Evolutionary conservation across 1,139 yeast genomes (phyloP).

Genomic region (Schwanniomyces etchellsii): DNA sequence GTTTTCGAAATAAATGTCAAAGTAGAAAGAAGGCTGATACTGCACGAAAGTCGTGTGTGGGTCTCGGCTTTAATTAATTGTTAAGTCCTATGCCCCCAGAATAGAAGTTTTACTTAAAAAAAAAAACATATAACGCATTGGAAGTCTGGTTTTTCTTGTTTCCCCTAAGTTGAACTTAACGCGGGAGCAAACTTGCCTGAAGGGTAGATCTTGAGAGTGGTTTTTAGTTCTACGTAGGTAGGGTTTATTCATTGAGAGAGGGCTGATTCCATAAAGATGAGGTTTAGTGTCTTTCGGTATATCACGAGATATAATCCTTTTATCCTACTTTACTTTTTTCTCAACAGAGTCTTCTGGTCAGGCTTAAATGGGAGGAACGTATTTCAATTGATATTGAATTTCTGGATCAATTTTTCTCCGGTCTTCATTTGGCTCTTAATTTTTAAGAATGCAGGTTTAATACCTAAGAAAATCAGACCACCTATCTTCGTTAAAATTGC

Average conservation of each 20-base stretch:
- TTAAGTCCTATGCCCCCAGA: too few relatives aligned
- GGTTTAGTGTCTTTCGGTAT: background rate
- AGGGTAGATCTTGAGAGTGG: background rate
- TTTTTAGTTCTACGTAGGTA: background rate
- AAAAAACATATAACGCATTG: too few relatives aligned
- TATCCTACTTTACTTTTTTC: background rate
- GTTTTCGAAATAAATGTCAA: too few relatives aligned
- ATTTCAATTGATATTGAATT: constrained; percentile 33
- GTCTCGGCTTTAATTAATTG: too few relatives aligned
- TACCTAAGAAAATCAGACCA: constrained; percentile 55
- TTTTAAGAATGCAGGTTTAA: constrained; percentile 56
- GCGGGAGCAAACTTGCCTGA: too few relatives aligned
- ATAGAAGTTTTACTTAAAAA: too few relatives aligned
- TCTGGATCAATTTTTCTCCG: constrained; percentile 46
- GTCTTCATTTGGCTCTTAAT: constrained; percentile 52
- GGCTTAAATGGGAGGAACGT: constrained; percentile 36
- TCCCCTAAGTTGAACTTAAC: too few relatives aligned
- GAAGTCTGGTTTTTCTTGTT: too few relatives aligned
- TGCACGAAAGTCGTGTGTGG: too few relatives aligned
- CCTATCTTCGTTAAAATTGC: constrained; percentile 46
- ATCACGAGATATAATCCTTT: background rate
- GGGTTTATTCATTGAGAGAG: background rate
- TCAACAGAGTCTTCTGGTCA: constrained; percentile 11
- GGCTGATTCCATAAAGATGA: background rate
- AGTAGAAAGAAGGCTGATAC: too few relatives aligned